Evolutionary conservation across 306 rosid genomes (phyloP), one percentile per base, ranked within the genome.

Genomic region (Phaseolus lunatus): DNA sequence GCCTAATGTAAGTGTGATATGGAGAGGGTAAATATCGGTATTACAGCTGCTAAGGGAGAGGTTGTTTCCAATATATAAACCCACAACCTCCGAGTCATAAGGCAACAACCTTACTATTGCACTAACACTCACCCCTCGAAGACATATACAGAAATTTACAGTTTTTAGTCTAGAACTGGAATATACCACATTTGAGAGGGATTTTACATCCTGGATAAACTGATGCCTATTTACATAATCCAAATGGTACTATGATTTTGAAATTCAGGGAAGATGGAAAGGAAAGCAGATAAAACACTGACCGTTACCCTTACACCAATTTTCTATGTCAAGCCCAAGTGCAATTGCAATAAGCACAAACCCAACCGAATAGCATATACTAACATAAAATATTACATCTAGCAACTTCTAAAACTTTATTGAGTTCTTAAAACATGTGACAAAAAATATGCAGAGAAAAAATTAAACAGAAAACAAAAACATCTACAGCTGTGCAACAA

Each of bases 191-290:
- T 19, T 35, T 23, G 57, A 47, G 37, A 67, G 2, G 37, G 29
- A 52, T 11, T 56, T 33, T 66, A 57, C 65, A 35, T 47, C 65
- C 62, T 18, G 29, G 53, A 9, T 31, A 8, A 59, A 73, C 33
- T 52, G 47, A 72, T 12, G 35, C 66, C 37, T 31, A 54, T 37
- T 29, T 68, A 9, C 48, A 52, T 20, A 45, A 8, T 20, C 27
- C 27, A 52, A 19, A 74, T 27, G 29, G 43, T 26, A 63, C 18
- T 68, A 9, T 24, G n/a, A 27, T 41, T 20, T 65, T 64, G 43
- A 80, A 52, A 80, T 64, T 64, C 18, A 20, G 27, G 61, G 68
- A 66, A 6, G 24, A 66, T 7, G 64, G 15, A 44, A 54, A 56
- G 44, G 70, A 11, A 15, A 16, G 24, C 18, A 23, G 23, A 54